These are phyloP conservation scores for Botrytis medusae DNA, from an alignment of 2,329 filamentous ascomycete genomes.

Conservation along the genomic window DNA sequence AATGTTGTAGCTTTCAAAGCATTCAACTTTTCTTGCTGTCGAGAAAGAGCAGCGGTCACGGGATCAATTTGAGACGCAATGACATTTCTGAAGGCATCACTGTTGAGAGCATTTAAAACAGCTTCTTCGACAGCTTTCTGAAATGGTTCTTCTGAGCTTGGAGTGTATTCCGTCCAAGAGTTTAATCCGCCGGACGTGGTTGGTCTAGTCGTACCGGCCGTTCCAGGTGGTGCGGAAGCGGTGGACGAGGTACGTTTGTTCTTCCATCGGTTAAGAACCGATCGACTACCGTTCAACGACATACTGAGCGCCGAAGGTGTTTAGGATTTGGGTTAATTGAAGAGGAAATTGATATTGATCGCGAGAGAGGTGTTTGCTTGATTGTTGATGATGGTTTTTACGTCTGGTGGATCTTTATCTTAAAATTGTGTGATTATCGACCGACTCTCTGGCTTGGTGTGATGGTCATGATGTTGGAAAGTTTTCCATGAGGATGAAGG, in stretches of 20 bases:
- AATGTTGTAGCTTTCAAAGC: slow-evolving; percentile 30
- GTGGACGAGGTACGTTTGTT: slow-evolving; percentile 27
- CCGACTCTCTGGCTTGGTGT: slow-evolving; percentile 9
- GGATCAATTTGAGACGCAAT: slow-evolving; percentile 31
- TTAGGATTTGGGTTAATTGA: not conserved
- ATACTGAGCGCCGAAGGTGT: slow-evolving; percentile 14
- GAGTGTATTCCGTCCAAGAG: slow-evolving; percentile 21
- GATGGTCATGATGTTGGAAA: slow-evolving; percentile 19
- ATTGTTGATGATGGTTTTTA: not conserved
- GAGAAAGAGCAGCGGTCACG: slow-evolving; percentile 23
- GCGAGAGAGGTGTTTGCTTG: not conserved
- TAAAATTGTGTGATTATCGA: not conserved
- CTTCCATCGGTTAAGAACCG: slow-evolving; percentile 29
- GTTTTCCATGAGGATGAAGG: slow-evolving; percentile 4
- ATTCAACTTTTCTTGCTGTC: slow-evolving; percentile 31
- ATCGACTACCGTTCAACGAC: slow-evolving; percentile 25
- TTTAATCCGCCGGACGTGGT: slow-evolving; percentile 22
- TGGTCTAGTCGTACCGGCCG: slow-evolving; percentile 21
- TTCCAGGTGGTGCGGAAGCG: slow-evolving; percentile 17
- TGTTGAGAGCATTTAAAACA: slow-evolving; percentile 29
- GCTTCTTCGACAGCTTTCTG: slow-evolving; percentile 30
- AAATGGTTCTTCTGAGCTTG: slow-evolving; percentile 25
- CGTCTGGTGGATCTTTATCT: not conserved
- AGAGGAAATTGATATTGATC: not conserved
- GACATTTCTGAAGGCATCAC: slow-evolving; percentile 30